A percentile compares a stretch with the other conserved stretches of the same genome.
These are phyloP conservation scores for Colletotrichum camelliae DNA, from an alignment of 2,329 filamentous ascomycete genomes.

Conservation along the genomic window DNA sequence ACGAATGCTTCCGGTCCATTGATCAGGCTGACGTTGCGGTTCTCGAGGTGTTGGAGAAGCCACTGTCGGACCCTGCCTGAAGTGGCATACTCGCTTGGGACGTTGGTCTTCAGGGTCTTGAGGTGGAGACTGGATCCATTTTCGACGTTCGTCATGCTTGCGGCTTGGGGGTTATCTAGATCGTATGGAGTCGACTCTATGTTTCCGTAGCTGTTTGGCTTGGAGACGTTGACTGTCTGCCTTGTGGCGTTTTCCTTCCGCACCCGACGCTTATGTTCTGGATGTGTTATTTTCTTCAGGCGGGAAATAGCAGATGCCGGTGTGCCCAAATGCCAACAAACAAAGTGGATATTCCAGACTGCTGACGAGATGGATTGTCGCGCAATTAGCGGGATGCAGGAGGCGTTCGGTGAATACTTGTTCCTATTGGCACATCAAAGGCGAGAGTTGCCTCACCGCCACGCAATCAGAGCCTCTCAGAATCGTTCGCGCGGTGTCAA, in stretches of 20 bases:
- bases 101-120: background rate
- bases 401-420: background rate
- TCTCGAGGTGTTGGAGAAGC: background rate
- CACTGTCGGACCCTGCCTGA: background rate
- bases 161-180: background rate
- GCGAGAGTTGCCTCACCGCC: background rate
- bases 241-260: background rate
- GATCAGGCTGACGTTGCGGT: background rate
- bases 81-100: background rate
- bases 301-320: background rate
- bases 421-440: background rate
- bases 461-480: background rate
- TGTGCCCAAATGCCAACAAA: background rate
- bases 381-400: background rate
- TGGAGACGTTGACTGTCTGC: background rate
- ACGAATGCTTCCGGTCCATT: background rate
- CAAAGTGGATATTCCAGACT: background rate
- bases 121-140: background rate
- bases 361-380: background rate
- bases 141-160: background rate
- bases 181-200: background rate
- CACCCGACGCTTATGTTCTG: background rate
- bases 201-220: background rate
- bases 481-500: background rate
- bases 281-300: background rate